Evolutionary conservation across 495 filamentous ascomycete species (phyloP), one percentile per base, ranked within the genome.

Genomic region (Penicillium manginii): DNA sequence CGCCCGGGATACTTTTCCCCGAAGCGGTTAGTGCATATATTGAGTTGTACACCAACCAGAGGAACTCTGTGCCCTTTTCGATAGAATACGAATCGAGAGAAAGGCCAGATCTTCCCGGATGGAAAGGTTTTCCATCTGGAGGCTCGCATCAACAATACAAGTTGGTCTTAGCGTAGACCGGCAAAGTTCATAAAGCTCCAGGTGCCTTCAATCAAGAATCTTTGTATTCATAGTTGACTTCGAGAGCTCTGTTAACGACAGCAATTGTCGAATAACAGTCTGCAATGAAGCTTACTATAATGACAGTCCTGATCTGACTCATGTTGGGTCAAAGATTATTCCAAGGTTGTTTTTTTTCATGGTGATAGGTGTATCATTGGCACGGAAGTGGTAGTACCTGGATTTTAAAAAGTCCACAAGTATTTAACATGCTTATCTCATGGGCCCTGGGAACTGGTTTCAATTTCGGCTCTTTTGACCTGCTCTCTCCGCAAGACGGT

Each of bases 1-100:
- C n/a, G n/a, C 40, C 4, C 15, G 40, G 40, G 49, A 51, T 33
- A 18, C 17, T 51, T 37, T 51, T 37, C 4, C 49, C 49, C 49
- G 18, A 51, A 51, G 18, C 15, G 29, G 49, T 35, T 33, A 51
- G 49, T 33, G 26, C 15, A 31, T 21, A 19, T 51, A 14, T 51
- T 17, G 40, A 43, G 8, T 17, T 17, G 17, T 17, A 12, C 14
- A n/a, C 40, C n/a, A 43, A 23, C 45, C 21, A 26, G 22, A 19
- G 45, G 11, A 12, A 37, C 15, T 37, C 35, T 37, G 35, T n/a
- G 11, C 15, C 35, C 35, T n/a, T 37, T 37, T 29, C 9, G 26
- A 29, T 29, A 29, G 26, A 8, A 29, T 29, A 29, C 26, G 6
- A 29, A 29, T 29, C 42, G 1, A 45, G 2, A 17, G n/a, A 45